Percentiles rank a stretch among this genome's conserved stretches.
These are phyloP conservation scores for Kodamaea plutei DNA, from an alignment of 1,139 yeast species.

Conservation along the genomic window DNA sequence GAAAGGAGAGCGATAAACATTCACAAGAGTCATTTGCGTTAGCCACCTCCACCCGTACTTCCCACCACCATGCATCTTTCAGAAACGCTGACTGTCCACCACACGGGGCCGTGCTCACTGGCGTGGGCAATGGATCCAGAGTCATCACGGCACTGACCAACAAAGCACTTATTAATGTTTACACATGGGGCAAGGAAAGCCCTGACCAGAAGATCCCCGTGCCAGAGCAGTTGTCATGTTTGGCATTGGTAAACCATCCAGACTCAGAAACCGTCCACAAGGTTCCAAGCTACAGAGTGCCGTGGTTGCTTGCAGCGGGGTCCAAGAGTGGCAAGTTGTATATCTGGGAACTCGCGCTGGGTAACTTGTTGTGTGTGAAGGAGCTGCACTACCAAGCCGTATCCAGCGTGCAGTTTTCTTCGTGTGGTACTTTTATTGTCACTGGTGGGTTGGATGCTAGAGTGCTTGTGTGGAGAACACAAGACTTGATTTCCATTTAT, in stretches of 20 bases:
- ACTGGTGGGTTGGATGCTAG: constrained; percentile 84
- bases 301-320: constrained; percentile 74
- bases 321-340: constrained; percentile 69
- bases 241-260: constrained; percentile 47
- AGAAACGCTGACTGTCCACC: constrained; percentile 51
- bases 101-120: constrained; percentile 46
- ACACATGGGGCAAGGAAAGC: constrained; percentile 73
- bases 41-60: constrained; percentile 47
- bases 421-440: constrained; percentile 65
- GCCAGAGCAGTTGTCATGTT: constrained; percentile 70
- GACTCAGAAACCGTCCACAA: constrained; percentile 10
- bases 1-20: constrained; percentile 45
- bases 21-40: constrained; percentile 47
- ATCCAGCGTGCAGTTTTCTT: constrained; percentile 52
- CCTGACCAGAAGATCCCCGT: constrained; percentile 80
- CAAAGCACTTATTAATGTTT: constrained; percentile 73
- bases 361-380: constrained; percentile 64
- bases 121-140: constrained; percentile 40
- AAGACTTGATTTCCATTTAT: constrained; percentile 50
- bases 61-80: constrained; percentile 47
- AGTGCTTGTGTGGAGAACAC: constrained; percentile 67
- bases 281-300: constrained; percentile 41
- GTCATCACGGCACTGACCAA: constrained; percentile 60
- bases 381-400: constrained; percentile 85
- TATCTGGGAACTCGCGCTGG: constrained; percentile 84